phyloP scores from a whole-genome alignment of 257 asterid genomes.

The Fraxinus quadrangulata region DNA sequence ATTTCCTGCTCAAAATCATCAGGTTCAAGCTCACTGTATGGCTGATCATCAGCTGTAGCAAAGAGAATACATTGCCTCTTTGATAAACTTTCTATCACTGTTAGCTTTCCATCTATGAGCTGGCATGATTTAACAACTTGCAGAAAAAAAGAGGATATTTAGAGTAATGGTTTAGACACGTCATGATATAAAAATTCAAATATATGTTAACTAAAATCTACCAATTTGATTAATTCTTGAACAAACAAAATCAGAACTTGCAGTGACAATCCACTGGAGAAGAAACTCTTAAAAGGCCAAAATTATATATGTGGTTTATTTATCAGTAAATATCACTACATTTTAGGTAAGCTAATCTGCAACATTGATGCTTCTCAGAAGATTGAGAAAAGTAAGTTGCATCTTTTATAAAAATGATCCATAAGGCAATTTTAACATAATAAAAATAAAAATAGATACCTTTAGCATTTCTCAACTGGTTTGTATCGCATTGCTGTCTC shows the following conservation, averaged over 20 bases:
- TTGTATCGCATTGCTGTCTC: conserved; percentile 34
- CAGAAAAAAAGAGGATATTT: conserved; percentile 21
- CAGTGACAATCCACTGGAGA: not conserved
- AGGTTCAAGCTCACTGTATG: conserved; percentile 46
- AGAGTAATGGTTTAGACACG: not conserved
- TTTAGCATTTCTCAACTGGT: conserved; percentile 37
- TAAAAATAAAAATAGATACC: conserved; percentile 41
- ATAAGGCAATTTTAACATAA: not conserved
- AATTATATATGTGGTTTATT: not conserved
- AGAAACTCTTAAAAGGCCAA: conserved; percentile 10
- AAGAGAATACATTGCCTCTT: conserved; percentile 37
- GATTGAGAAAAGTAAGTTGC: conserved; percentile 11
- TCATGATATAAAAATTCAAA: not conserved
- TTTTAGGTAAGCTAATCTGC: conserved; percentile 4
- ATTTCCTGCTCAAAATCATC: conserved; percentile 51
- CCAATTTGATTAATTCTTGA: conserved; percentile 13
- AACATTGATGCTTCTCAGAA: not conserved
- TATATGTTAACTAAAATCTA: conserved; percentile 4
- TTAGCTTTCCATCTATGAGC: conserved; percentile 42
- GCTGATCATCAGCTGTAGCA: conserved; percentile 58
- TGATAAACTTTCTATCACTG: conserved; percentile 32
- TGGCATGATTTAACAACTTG: conserved; percentile 49
- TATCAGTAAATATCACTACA: not conserved
- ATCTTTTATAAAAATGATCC: conserved; percentile 14
- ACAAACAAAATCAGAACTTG: not conserved